Percentiles rank a stretch among this genome's conserved stretches.
Evolutionary conservation across 306 rosid species (phyloP).

Genomic region (Delonix regia): DNA sequence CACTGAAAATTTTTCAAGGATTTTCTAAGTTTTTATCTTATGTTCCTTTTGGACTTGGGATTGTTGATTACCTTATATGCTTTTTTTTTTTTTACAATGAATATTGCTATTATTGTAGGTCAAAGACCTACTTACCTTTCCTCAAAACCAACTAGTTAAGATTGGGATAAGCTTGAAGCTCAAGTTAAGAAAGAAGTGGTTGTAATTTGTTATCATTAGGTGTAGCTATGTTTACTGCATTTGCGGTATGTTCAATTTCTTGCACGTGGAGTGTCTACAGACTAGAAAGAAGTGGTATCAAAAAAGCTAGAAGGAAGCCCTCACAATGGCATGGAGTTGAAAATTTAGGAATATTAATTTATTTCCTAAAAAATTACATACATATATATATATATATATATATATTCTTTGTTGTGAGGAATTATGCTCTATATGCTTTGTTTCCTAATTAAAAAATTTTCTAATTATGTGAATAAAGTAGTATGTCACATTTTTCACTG

Average conservation of each 20-base stretch:
- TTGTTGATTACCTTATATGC: no score
- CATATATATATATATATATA: no score
- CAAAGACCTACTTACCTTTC: conserved; percentile 77
- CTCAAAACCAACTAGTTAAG: conserved; percentile 65
- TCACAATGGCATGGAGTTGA: conserved; percentile 97
- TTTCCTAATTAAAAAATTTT: not conserved
- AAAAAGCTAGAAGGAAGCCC: conserved; percentile 97
- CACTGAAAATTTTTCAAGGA: not conserved
- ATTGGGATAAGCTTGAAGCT: conserved; percentile 96
- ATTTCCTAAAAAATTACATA: not conserved
- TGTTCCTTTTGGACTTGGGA: not conserved
- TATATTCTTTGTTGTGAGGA: conserved; percentile 23
- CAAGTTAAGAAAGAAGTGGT: conserved; percentile 72
- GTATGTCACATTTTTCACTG: no score
- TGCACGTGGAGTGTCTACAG: conserved; percentile 86
- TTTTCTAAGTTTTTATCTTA: not conserved
- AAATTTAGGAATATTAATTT: conserved; percentile 72
- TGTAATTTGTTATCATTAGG: not conserved
- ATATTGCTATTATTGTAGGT: no score
- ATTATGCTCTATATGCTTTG: conserved; percentile 37
- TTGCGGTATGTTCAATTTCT: not conserved
- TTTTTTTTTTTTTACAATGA: no score
- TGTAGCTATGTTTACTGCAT: not conserved
- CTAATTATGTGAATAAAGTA: no score
- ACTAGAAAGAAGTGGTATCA: conserved; percentile 93